Evolutionary conservation across 169 alveolate species (phyloP).

Genomic region (Eimeria acervulina): DNA sequence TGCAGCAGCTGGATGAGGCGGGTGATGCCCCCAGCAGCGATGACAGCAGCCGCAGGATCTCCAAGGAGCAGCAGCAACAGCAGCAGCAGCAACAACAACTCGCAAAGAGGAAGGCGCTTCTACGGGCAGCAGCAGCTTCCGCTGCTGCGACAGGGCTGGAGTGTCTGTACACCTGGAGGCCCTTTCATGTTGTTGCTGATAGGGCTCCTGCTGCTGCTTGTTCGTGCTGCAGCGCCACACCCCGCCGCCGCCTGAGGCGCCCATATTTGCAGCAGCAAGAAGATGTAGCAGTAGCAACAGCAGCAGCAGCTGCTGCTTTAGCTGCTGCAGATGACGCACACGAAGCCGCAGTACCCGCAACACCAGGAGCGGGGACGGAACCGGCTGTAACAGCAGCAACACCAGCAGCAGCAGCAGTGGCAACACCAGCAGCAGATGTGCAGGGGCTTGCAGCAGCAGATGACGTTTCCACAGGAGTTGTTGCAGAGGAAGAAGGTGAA

Average conservation of each 20-base stretch:
- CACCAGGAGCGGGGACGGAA: conserved; percentile 24
- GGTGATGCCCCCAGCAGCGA: neutral
- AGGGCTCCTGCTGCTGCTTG: neutral
- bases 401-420: neutral
- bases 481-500: neutral
- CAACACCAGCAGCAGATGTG: neutral
- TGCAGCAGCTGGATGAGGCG: conserved; percentile 21
- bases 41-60: neutral
- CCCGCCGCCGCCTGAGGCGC: conserved; percentile 46
- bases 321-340: neutral
- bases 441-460: neutral
- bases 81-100: conserved; percentile 17
- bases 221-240: neutral
- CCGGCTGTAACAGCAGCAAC: neutral
- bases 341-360: conserved; percentile 1
- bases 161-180: conserved; percentile 65
- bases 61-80: conserved; percentile 39
- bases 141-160: conserved; percentile 4
- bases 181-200: neutral
- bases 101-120: conserved; percentile 16
- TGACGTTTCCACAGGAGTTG: neutral
- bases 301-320: neutral
- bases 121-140: conserved; percentile 46
- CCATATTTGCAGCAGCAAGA: neutral
- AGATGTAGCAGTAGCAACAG: conserved; percentile 47